Base-by-base conservation (phyloP, 345 rosid species). In the Rhizophora mangle region DNA sequence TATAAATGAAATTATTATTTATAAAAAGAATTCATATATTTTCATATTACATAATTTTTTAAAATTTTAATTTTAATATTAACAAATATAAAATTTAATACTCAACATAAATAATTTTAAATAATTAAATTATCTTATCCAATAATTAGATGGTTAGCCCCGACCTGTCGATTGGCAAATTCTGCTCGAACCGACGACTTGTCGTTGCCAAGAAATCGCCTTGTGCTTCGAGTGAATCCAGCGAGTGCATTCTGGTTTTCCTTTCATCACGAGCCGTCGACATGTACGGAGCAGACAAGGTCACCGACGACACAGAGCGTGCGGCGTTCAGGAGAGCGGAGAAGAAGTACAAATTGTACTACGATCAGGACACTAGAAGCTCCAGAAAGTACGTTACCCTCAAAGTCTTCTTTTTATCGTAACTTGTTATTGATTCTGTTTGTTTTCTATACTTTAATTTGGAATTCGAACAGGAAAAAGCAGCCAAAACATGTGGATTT, bases 271-370 rank as follows among this genome's bases (percentile, higher is more conserved):
- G 72, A 7, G 34, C 59, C 32, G 9, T 46, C 34, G 63, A 68
- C 47, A 94, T 94, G 98, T 94, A 86, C 78, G 90, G 82, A 65
- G 57, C 88, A 53, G 82, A 86, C 46, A 76, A 71, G n/a, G 65
- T 65, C 54, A 53, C 81, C n/a, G 94, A 82, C 36, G 92, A 86
- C 27, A 77, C 76, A 10, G 88, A 87, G 52, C 83, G 84, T 67
- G 88, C 96, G 37, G 96, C 89, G 62, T 94, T 91, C 76, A 82
- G 95, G 76, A 79, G 72, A 78, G 87, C 96, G n/a, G 97, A 91
- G 88, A 94, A 91, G 93, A 76, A 87, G 76, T 94, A 88, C 90
- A 94, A 89, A 74, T 85, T 94, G 21, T 91, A 87, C 73, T 87
- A 88, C 74, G 92, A 85, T 43, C 83, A 84, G 15, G 65, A 82